Base-by-base conservation (phyloP, 495 filamentous ascomycete species). In the Friedmanniomyces simplex region DNA sequence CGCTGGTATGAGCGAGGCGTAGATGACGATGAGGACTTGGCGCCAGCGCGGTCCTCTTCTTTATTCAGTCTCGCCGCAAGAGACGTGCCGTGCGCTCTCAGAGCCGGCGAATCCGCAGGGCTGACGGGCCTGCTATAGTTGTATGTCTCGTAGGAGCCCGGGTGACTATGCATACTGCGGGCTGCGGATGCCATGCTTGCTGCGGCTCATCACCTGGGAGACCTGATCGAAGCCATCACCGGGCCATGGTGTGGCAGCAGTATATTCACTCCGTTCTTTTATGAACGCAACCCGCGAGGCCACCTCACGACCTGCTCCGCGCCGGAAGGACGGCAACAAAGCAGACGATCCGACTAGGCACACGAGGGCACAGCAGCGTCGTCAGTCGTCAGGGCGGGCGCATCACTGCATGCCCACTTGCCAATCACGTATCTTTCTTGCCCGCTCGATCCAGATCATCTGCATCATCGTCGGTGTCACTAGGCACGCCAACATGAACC, bases 31-130 rank as follows among this genome's bases (percentile, higher is more conserved):
- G 26, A 41, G n/a, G 32, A 18, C 22, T 11, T 18, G 18, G 53
- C 39, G 43, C 41, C 42, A 32, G 36, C 39, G 52, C 39, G 36
- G 24, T 54, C 52, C 36, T 49, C 39, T 26, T 36, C 53, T 30
- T 46, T 22, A 39, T 47, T 49, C 41, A 56, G 53, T 48, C 21
- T 20, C 18, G 20, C 22, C 18, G 41, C 43, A 2, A 49, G 22
- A 8, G 39, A 56, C 13, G 42, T 20, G 39, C 39, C 39, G 18
- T 43, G 39, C 13, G 39, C 5, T 5, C 30, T 36, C 16, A 4
- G 2, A 6, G 14, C 41, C 21, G 41, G 2, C 16, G 20, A 12
- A 3, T 18, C 46, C 22, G 46, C 3, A 26, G 20, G 46, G 16
- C 46, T 49, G 39, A 43, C 46, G 20, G 25, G 21, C 3, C 24